Conservation (phyloP, 148 eudicot species). For the Amaranthus palmeri region DNA sequence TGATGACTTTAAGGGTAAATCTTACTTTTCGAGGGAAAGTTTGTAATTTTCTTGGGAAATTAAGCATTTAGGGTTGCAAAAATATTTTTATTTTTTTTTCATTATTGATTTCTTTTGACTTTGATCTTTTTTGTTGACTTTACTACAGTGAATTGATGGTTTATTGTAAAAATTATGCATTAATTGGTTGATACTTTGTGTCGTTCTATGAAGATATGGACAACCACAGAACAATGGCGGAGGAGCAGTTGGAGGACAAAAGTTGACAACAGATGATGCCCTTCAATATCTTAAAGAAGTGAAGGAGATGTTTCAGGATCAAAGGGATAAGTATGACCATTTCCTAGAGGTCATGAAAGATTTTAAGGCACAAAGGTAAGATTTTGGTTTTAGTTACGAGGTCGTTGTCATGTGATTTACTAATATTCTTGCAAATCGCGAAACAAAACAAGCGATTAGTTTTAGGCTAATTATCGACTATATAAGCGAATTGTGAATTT, state of each 20-base stretch:
- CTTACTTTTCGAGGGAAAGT: not conserved
- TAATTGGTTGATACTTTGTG: constrained; percentile 15
- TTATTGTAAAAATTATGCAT: not conserved
- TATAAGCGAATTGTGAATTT: too few species aligned
- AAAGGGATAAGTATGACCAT: constrained; percentile 84
- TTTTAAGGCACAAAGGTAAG: constrained; percentile 87
- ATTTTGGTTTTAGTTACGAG: constrained; percentile 9
- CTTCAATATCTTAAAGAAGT: constrained; percentile 88
- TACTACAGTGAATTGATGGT: constrained; percentile 4
- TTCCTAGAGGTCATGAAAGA: constrained; percentile 99
- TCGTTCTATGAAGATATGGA: constrained; percentile 48
- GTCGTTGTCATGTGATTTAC: not conserved
- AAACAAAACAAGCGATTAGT: too few species aligned
- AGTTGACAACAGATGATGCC: constrained; percentile 90
- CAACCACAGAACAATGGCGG: constrained; percentile 47
- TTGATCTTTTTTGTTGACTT: constrained; percentile 1
- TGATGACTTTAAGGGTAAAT: constrained; percentile 3
- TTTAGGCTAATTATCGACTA: too few species aligned
- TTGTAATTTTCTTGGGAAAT: not conserved
- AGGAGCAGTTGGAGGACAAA: constrained; percentile 51
- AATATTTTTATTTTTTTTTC: not conserved
- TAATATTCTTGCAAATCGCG: too few species aligned
- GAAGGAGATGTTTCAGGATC: constrained; percentile 89
- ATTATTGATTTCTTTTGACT: not conserved
- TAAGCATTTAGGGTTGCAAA: constrained; percentile 12